phyloP scores from a whole-genome alignment of 257 asterid genomes.

The Verbascum thapsus region DNA sequence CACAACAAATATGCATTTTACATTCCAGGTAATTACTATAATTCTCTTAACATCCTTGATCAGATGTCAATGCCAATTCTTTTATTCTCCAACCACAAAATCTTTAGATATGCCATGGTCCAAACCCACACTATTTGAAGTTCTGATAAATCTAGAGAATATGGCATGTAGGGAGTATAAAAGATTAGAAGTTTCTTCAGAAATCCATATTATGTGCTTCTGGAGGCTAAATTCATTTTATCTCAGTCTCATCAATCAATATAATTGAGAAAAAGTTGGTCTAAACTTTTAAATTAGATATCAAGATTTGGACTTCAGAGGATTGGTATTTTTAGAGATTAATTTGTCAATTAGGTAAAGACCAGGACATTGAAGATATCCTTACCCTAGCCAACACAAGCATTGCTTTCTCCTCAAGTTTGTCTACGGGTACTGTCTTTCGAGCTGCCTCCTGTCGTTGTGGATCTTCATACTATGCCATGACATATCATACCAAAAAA shows the following conservation, averaged over 20 bases:
- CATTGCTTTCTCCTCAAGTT: conserved; percentile 89
- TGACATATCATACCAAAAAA: conserved; percentile 26
- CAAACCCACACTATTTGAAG: not conserved
- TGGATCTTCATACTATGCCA: conserved; percentile 81
- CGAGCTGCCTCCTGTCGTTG: conserved; percentile 78
- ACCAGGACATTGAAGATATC: conserved; percentile 25
- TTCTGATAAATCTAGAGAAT: too few species aligned
- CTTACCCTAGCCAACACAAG: conserved; percentile 90
- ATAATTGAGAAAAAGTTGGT: conserved; percentile 7
- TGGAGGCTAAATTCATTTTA: not conserved
- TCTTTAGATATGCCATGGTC: not conserved
- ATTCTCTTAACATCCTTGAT: not conserved
- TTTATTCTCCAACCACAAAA: conserved; percentile 2
- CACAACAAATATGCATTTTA: conserved; percentile 13
- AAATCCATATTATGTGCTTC: conserved; percentile 4
- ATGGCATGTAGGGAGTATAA: not conserved
- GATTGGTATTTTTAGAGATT: not conserved
- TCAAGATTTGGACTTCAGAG: not conserved
- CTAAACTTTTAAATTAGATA: not conserved
- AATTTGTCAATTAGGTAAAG: conserved; percentile 1
- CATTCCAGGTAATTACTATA: not conserved
- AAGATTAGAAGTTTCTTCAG: not conserved
- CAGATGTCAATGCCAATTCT: conserved; percentile 1
- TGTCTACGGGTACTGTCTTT: conserved; percentile 76
- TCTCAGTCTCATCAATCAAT: not conserved